Base-by-base conservation (phyloP, 352 stramenopile species). In the Aphanomyces cochlioides region DNA sequence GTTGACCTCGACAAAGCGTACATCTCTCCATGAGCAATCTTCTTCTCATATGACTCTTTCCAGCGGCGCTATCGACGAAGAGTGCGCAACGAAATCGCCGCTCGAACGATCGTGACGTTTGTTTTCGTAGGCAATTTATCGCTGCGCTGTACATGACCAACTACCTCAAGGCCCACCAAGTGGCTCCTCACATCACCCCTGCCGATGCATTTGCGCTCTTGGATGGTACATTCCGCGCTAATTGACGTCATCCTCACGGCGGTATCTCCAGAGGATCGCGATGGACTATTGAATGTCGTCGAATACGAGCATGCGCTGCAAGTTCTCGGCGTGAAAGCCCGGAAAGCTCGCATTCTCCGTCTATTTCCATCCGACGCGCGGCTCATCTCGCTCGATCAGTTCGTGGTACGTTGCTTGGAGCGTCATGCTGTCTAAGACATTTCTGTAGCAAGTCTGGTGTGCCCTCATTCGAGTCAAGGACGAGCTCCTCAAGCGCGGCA, bases 111-210 rank as follows among this genome's bases (percentile, higher is more conserved):
- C 12, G 56, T 10, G n/a, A 7, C 57, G 19, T 40, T 88, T 78
- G 61, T 90, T 81, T 65, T 87, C 88, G 36, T 83, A 92, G 82
- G 2, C 83, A 90, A 60, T 92, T 92, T 68, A 80, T 92, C 12
- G 69, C 82, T 4, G 84, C 83, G 17, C 74, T 92, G 64, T 90
- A 92, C 60, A 82, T 92, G 54, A 88, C 84, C 34, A 90, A 90
- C 66, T 79, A 84, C 61, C 78, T 92, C 15, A 79, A 82, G 3
- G 8, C 7, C 5, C 45, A 47, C 1, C n/a, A 50, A 61, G 37
- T 17, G 8, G 15, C 36, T 39, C 64, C 48, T 21, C 48, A 60
- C 10, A 41, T 70, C 40, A 56, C 64, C 6, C 64, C 64, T 2
- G 34, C 47, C 12, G 64, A 70, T 21, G 64, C 39, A 5, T 70